Conservation (phyloP, 495 filamentous ascomycete species). For the Xylaria nigripes region DNA sequence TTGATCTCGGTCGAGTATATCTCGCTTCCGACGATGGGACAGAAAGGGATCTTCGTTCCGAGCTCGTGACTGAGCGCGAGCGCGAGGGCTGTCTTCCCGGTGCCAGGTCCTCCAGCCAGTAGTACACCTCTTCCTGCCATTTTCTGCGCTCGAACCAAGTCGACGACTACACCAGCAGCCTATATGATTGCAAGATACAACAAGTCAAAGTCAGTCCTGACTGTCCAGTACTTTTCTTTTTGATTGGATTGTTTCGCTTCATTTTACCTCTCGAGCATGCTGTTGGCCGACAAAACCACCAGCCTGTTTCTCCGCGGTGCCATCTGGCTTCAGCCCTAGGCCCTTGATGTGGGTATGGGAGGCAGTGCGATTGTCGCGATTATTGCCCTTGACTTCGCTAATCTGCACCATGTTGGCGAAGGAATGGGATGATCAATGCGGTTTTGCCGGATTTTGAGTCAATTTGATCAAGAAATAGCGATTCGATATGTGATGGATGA, state of each 20-base stretch:
- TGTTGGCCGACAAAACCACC: conserved; percentile 86
- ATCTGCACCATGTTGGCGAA: conserved; percentile 72
- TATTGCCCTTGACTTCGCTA: conserved; percentile 90
- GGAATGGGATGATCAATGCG: conserved; percentile 5
- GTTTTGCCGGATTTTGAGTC: conserved; percentile 2
- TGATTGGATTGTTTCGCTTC: not conserved
- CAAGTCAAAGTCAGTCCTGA: conserved; percentile 10
- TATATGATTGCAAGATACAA: conserved; percentile 6
- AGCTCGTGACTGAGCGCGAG: conserved; percentile 91
- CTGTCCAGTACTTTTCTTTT: not conserved
- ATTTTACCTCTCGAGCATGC: conserved; percentile 69
- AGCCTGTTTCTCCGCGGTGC: conserved; percentile 64
- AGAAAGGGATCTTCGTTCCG: conserved; percentile 95
- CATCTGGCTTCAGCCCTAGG: conserved; percentile 74
- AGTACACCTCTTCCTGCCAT: conserved; percentile 94
- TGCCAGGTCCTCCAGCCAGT: conserved; percentile 84
- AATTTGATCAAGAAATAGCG: not conserved
- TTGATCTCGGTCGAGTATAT: conserved; percentile 96
- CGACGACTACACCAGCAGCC: conserved; percentile 91
- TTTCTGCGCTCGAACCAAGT: conserved; percentile 88
- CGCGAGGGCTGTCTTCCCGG: conserved; percentile 93
- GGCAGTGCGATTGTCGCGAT: conserved; percentile 90
- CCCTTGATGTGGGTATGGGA: conserved; percentile 97
- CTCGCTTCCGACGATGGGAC: conserved; percentile 92
- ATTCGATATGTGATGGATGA: not conserved